Evolutionary conservation across 2,329 filamentous ascomycete genomes (phyloP).

Genomic region (Kalaharituber pfeilii): DNA sequence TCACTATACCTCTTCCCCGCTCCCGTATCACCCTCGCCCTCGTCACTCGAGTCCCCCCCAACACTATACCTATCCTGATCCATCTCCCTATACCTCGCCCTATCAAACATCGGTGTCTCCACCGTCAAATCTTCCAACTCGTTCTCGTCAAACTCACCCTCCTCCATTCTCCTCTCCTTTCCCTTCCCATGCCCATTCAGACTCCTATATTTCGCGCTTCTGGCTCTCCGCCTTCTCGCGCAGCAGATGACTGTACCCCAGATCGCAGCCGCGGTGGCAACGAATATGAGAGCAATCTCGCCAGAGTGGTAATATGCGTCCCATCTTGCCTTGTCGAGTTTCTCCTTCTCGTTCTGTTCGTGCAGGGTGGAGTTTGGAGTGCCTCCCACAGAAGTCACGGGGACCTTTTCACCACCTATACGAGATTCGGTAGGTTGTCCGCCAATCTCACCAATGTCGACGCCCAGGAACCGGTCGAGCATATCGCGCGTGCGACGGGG

Average conservation of each 20-base stretch:
- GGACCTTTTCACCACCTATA: conserved; percentile 71
- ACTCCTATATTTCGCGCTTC: conserved; percentile 24
- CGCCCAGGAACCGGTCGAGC: conserved; percentile 88
- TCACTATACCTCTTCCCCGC: conserved; percentile 13
- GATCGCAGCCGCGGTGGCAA: conserved; percentile 50
- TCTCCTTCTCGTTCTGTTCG: conserved; percentile 50
- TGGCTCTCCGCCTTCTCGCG: conserved; percentile 37
- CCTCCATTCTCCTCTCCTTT: conserved; percentile 39
- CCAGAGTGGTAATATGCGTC: conserved; percentile 75
- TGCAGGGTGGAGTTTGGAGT: conserved; percentile 50
- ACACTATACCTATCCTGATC: conserved; percentile 38
- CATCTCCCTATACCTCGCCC: conserved; percentile 23
- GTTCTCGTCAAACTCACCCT: conserved; percentile 48
- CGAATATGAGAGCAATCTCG: conserved; percentile 67
- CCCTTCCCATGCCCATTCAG: conserved; percentile 26
- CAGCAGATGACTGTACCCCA: conserved; percentile 62
- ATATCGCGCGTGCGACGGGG: conserved; percentile 78
- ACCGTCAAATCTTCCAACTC: conserved; percentile 45
- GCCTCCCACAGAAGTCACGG: conserved; percentile 58
- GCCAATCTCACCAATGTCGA: conserved; percentile 79
- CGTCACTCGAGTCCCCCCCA: conserved; percentile 41
- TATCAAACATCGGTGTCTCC: conserved; percentile 30
- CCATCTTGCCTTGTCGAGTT: conserved; percentile 73
- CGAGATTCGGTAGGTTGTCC: conserved; percentile 59
- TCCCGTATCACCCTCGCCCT: too few relatives aligned